Base-by-base conservation (phyloP, 192 early-diverging fungal genomes). In the Podila clonocystis region DNA sequence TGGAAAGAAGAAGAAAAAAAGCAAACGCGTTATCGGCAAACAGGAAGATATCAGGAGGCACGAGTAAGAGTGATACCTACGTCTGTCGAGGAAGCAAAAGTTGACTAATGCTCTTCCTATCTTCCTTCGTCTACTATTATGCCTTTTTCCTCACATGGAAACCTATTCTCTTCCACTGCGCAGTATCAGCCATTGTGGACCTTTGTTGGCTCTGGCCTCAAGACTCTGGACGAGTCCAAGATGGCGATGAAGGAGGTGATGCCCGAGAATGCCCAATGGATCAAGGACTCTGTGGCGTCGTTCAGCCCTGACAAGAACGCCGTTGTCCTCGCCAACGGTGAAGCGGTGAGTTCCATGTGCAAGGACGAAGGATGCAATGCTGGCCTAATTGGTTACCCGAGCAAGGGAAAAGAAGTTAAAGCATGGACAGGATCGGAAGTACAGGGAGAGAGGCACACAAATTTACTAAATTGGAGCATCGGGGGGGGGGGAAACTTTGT, bases 161-260 rank as follows among this genome's bases (percentile, higher is more conserved):
- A 19, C 28, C 7, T 22, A 2, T 22, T 59, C 33, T 34, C 20
- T 61, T 26, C 9, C 22, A 11, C 20, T 63, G 68, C 52, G 63
- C 63, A 90, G 88, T 94, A 95, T 82, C 95, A 96, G 88, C 95
- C 95, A 38, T 74, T 96, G 61, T 96, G 94, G 88, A 96, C 95
- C 17, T 94, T 94, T 91, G 95, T 96, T 50, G 95, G 95, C 48
- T 92, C 85, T 62, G 95, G 95, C 22, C 79, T 96, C 65, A 96
- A 96, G 88, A 63, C 90, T 36, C 89, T 96, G 61, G 74, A 65
- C 4, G 92, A 94, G 57, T 91, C 93, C 20, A 74, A 82, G 63
- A 87, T 87, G 71, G 89, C 94, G 15, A 94, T 89, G 74, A 83
- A 75, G 49, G 87, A 89, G 9, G 85, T 96, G 13, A 89, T 96